These are phyloP conservation scores for Hyaloscypha bicolor DNA, from an alignment of 495 filamentous ascomycete genomes.

Conservation along the genomic window DNA sequence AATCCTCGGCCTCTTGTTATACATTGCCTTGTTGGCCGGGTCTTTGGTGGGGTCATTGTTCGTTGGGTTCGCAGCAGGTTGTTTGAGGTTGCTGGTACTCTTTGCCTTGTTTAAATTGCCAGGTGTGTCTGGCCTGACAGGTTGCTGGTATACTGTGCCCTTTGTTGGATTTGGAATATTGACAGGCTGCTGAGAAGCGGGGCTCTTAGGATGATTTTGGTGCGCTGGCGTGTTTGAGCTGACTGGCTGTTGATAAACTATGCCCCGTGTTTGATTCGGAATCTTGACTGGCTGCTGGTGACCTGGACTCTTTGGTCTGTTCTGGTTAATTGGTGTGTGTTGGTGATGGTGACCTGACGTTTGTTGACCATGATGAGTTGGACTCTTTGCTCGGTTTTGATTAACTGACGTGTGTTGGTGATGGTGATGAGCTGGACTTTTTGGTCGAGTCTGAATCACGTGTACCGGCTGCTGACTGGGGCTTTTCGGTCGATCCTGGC, in stretches of 20 bases:
- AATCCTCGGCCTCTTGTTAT: background rate
- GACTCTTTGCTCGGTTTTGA: no score
- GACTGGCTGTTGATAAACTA: background rate
- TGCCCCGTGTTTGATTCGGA: background rate
- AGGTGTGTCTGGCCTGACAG: background rate
- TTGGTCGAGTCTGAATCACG: background rate
- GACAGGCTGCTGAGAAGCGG: background rate
- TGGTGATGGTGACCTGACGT: background rate
- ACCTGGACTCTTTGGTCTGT: background rate
- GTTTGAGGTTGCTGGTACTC: no score
- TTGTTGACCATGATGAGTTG: no score
- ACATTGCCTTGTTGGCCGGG: background rate
- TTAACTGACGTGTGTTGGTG: background rate
- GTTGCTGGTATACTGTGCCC: background rate
- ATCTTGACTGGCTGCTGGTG: background rate
- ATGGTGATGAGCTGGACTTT: background rate
- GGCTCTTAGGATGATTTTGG: background rate
- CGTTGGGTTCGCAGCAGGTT: no score
- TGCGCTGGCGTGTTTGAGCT: background rate
- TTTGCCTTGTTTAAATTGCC: no score
- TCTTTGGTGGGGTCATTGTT: background rate
- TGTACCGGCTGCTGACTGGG: no score
- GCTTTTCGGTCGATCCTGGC: background rate
- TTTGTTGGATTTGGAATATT: no score
- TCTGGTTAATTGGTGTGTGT: background rate